Percentiles rank a stretch among this genome's conserved stretches.
Conservation (phyloP, 768 basidiomycete genomes). For the Hypholoma fasciculare region DNA sequence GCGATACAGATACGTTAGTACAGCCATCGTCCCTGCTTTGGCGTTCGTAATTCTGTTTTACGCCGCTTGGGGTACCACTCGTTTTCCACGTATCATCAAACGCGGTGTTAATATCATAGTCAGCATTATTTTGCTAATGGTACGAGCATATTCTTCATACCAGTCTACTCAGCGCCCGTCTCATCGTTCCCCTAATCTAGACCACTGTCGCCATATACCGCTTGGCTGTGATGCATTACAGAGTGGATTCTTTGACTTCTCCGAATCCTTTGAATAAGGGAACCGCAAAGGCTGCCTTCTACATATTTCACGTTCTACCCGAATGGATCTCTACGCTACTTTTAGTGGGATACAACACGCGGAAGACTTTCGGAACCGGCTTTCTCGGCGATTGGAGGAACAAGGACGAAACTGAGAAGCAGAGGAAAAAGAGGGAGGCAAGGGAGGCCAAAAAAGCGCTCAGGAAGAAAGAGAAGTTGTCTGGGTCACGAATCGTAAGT, state of each 20-base stretch:
- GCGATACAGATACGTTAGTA: neutral
- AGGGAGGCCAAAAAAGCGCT: neutral
- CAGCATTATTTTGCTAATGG: conserved; percentile 26
- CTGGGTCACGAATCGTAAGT: no score
- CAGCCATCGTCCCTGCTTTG: neutral
- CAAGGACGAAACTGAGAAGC: conserved; percentile 1
- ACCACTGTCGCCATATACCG: conserved; percentile 38
- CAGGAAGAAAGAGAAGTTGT: neutral
- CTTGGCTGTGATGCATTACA: conserved; percentile 35
- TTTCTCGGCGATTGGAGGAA: neutral
- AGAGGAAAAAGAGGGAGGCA: conserved; percentile 6
- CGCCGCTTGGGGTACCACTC: neutral
- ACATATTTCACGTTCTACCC: conserved; percentile 44
- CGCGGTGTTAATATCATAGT: neutral
- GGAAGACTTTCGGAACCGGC: conserved; percentile 3
- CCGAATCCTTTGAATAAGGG: conserved; percentile 34
- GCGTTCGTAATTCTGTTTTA: neutral
- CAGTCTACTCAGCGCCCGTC: neutral
- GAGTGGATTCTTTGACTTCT: conserved; percentile 32
- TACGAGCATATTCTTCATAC: conserved; percentile 17
- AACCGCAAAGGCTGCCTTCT: conserved; percentile 38
- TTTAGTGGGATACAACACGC: neutral
- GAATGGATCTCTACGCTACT: conserved; percentile 35
- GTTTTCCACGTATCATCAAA: neutral
- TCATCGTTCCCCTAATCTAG: conserved; percentile 14